Evolutionary conservation across 345 rosid genomes (phyloP), one percentile per base, ranked within the genome.

Genomic region (Excoecaria agallocha): DNA sequence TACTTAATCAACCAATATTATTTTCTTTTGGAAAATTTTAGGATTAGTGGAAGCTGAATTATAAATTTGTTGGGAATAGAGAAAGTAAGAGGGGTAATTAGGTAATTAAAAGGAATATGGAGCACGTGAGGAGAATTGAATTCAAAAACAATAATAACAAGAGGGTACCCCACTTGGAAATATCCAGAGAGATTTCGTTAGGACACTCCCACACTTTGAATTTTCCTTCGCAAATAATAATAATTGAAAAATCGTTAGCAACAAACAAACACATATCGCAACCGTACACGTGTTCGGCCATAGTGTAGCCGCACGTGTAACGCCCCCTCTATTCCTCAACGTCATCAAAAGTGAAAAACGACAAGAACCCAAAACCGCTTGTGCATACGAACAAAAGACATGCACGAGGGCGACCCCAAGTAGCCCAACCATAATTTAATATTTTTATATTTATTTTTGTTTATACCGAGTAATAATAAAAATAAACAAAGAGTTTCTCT

Each of bases 281-380:
- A 54, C 69, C 75, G 63, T 25, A 74, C 80, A 85, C 80, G 84
- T 81, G 80, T 63, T 17, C 16, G 79, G 72, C 0, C 12, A 16
- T 3, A 16, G 48, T 24, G 3, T 2, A 56, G 17, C 66, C 74
- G 71, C 82, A 79, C 86, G 83, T 81, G 88, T 77, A 75, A 74
- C 72, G 55, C 19, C 35, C 49, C 19, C 35, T 41, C 37, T 8
- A 10, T 46, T 0, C 11, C n/a, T 38, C 3, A 8, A 62, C 72
- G 70, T 77, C 81, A 66, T 57, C 58, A 41, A 25, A 63, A 76
- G 67, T 17, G 0, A 4, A 74, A 74, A 55, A 52, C 78, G 37
- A 64, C 72, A 73, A 66, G 12, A 16, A 12, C 10, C 50, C 37
- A 24, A 79, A 85, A 85, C 84, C 71, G 81, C 76, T 46, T 71